Evolutionary conservation across 106 monocot species (phyloP).

Genomic region (Acorus gramineus): DNA sequence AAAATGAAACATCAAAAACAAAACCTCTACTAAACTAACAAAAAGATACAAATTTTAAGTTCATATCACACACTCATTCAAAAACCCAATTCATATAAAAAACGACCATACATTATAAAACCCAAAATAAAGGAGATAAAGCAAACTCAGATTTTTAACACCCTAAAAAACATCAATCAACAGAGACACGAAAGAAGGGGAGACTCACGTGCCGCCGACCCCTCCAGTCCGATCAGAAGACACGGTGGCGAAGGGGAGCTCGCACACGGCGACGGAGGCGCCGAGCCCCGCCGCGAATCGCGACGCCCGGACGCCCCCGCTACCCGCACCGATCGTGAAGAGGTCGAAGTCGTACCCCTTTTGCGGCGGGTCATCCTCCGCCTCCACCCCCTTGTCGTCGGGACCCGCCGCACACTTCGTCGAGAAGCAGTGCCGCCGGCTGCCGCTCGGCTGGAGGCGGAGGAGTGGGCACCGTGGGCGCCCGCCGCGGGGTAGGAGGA

Average conservation of each 20-base stretch:
- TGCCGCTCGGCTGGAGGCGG: neutral
- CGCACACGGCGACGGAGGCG: constrained; percentile 63
- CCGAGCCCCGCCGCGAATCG: constrained; percentile 57
- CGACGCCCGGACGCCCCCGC: constrained; percentile 69
- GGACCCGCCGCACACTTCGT: constrained; percentile 3
- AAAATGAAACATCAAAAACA: neutral
- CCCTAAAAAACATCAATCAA: neutral
- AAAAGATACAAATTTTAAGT: neutral
- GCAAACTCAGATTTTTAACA: neutral
- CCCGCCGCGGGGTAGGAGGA: neutral
- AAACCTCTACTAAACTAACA: neutral
- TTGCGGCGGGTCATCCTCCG: neutral
- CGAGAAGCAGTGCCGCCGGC: constrained; percentile 8
- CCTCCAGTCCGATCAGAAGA: constrained; percentile 57
- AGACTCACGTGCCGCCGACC: constrained; percentile 65
- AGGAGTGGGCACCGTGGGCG: neutral
- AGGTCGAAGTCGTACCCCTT: constrained; percentile 54
- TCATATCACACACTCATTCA: neutral
- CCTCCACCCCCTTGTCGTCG: constrained; percentile 5
- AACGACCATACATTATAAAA: neutral
- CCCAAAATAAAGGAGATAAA: neutral
- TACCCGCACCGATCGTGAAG: constrained; percentile 80
- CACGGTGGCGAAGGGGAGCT: constrained; percentile 64
- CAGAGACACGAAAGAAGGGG: neutral
- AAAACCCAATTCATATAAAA: neutral